Conservation (phyloP, 108 stramenopile species). For the Craspedostauros australis region DNA sequence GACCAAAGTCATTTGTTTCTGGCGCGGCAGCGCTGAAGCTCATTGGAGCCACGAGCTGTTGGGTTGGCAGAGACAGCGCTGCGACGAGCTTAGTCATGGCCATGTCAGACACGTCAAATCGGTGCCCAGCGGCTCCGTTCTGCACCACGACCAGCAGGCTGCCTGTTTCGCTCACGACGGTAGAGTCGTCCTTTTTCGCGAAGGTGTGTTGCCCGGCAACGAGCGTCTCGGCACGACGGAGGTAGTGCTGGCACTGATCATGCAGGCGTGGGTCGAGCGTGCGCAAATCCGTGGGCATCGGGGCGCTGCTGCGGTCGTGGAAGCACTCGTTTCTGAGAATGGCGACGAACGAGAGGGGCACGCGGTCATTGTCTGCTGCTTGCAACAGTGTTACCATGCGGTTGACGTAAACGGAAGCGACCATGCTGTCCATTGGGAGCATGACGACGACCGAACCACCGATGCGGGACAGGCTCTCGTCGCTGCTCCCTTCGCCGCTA, state of each 20-base stretch:
- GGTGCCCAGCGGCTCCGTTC: slow-evolving; percentile 41
- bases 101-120: slow-evolving; percentile 28
- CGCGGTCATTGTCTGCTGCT: slow-evolving; percentile 13
- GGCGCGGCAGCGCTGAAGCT: too few species aligned
- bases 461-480: slow-evolving; percentile 23
- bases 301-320: slow-evolving; percentile 29
- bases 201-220: slow-evolving; percentile 45
- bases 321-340: slow-evolving; percentile 61
- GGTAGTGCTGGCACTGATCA: slow-evolving; percentile 32
- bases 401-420: slow-evolving; percentile 60
- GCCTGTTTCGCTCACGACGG: slow-evolving; percentile 24
- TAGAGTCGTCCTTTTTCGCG: slow-evolving; percentile 11
- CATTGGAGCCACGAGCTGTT: too few species aligned
- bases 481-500: slow-evolving; percentile 36
- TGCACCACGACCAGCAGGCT: slow-evolving; percentile 66
- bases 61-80: too few species aligned
- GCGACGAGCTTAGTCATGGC: slow-evolving; percentile 32
- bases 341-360: slow-evolving; percentile 66
- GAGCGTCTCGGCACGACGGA: slow-evolving; percentile 43
- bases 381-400: slow-evolving; percentile 58
- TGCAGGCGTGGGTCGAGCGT: slow-evolving; percentile 62
- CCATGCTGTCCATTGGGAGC: slow-evolving; percentile 60
- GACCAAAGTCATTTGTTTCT: too few species aligned
- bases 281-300: slow-evolving; percentile 41
- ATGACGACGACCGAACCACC: slow-evolving; percentile 59